Evolutionary conservation across 345 rosid genomes (phyloP), one percentile per base, ranked within the genome.

Genomic region (Limnanthes douglasii): DNA sequence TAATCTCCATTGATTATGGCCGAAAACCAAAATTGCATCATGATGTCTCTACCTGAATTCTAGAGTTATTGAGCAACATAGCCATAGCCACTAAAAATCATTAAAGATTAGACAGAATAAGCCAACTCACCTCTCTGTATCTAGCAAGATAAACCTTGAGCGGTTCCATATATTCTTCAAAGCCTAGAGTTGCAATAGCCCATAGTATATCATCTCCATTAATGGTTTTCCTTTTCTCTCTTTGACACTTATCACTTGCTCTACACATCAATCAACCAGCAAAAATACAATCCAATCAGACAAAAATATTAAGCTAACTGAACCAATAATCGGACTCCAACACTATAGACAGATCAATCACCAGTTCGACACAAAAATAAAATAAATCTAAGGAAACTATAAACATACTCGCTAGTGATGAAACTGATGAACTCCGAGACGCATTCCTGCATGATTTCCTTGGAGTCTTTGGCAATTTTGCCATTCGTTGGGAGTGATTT

Each of bases 221-320:
- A 39, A 88, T 70, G 29, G 94, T 83, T 78, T 83, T 88, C 67
- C 97, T 62, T 73, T 88, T 83, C 73, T 88, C 97, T 49, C 73
- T 76, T 80, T 83, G 97, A 20, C 97, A 88, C 68, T 83, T 88
- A 57, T 88, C 95, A 64, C 97, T 83, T 19, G 95, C 97, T 50
- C 97, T 88, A 49, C 58, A 51, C 50, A 23, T 36, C 37, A 48
- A 17, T 6, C 24, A 34, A 41, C 21, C 15, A 37, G 28, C 13
- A 15, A 30, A 31, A 17, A 3, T n/a, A 23, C 26, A 37, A 18
- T 19, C 34, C 34, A 37, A 18, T 6, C 28, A 10, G 10, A 16
- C 19, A 7, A 12, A 25, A 41, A 31, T 4, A 2, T 10, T 12
- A 10, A 19, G 20, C 37, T 9, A 14, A 26, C 31, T 33, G 15